phyloP scores from a whole-genome alignment of 352 stramenopile genomes.

The Phytophthora meadii region DNA sequence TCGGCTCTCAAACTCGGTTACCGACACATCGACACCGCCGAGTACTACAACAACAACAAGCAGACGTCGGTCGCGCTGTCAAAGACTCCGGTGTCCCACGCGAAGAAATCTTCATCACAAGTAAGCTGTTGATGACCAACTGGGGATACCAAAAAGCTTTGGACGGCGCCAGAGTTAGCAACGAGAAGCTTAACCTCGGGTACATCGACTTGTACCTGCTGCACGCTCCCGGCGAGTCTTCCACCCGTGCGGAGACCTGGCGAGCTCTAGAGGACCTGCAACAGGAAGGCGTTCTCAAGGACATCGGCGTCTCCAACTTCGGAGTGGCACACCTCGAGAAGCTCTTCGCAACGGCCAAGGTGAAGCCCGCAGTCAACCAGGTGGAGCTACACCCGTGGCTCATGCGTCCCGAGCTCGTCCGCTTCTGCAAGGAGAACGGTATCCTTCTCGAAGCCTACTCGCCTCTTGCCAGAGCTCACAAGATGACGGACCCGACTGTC shows the following conservation, averaged over 20 bases:
- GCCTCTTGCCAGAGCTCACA: constrained; percentile 44
- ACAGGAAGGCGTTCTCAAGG: constrained; percentile 41
- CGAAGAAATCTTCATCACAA: constrained; percentile 86
- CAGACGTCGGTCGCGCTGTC: constrained; percentile 75
- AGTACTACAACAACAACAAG: constrained; percentile 85
- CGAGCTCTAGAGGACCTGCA: no score
- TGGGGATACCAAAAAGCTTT: constrained; percentile 80
- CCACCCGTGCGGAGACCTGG: background rate
- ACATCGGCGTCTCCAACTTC: constrained; percentile 47
- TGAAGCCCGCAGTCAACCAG: constrained; percentile 78
- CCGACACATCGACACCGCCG: no score
- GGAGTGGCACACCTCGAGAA: constrained; percentile 13
- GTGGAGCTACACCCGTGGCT: constrained; percentile 83
- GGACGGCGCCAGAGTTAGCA: constrained; percentile 33
- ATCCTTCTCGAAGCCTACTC: constrained; percentile 71
- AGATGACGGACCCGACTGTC: constrained; percentile 28
- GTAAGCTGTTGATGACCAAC: constrained; percentile 64
- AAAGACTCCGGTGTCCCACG: constrained; percentile 73
- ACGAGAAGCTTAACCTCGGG: constrained; percentile 63
- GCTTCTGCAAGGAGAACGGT: constrained; percentile 53
- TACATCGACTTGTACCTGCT: constrained; percentile 54
- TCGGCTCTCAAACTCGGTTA: no score
- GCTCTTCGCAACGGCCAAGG: background rate
- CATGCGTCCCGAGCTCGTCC: constrained; percentile 58
- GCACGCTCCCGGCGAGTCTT: constrained; percentile 58